Evolutionary conservation across 169 alveolate species (phyloP).

Genomic region (Neospora caninum): DNA sequence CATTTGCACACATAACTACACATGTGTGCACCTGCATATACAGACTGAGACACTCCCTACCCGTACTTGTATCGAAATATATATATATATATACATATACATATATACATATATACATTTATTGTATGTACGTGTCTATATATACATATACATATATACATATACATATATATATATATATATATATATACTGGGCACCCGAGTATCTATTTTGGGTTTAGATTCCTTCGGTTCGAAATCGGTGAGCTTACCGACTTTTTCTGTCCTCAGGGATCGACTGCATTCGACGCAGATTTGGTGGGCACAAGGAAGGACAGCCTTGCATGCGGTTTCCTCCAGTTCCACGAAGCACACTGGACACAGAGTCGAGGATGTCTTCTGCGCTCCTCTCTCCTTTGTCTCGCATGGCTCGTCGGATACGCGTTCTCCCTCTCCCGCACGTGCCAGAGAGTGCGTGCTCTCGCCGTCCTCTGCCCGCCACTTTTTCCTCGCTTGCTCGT

Average conservation of each 20-base stretch:
- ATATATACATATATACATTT: constrained; percentile 32
- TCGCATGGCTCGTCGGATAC: neutral
- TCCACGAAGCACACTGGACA: constrained; percentile 58
- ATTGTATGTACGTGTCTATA: neutral
- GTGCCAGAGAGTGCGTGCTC: neutral
- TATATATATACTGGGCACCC: no score
- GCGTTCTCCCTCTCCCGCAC: neutral
- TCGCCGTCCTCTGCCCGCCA: neutral
- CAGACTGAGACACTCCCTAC: no score
- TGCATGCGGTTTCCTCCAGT: constrained; percentile 17
- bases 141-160: neutral
- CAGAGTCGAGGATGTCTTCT: neutral
- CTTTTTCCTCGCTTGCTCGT: neutral
- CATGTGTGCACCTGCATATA: no score
- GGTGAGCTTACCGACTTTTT: neutral
- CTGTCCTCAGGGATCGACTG: constrained; percentile 34
- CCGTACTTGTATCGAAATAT: no score
- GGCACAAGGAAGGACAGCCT: constrained; percentile 65
- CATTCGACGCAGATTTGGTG: constrained; percentile 55
- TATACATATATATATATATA: neutral
- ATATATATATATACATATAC: no score
- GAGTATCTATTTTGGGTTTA: no score
- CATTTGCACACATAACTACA: no score
- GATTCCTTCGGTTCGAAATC: no score
- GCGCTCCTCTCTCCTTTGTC: constrained; percentile 3